Conservation (phyloP, 1,139 yeast genomes). For the Kazachstania sp. region DNA sequence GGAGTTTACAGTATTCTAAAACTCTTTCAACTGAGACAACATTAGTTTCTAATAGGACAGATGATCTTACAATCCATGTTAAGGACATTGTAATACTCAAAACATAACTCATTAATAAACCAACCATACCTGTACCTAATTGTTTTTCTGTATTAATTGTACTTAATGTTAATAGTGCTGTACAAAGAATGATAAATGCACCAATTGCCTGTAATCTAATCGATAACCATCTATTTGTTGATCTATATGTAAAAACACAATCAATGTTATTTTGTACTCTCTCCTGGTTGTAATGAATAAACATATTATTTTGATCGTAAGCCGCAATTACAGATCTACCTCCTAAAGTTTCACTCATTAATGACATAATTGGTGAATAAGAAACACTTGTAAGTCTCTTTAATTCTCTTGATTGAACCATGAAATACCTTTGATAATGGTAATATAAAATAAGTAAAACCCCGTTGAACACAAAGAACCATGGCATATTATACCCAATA, state of each 20-base stretch:
- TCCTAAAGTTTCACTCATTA: slow-evolving; percentile 51
- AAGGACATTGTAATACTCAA: slow-evolving; percentile 54
- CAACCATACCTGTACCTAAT: slow-evolving; percentile 60
- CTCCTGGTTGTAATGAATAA: slow-evolving; percentile 45
- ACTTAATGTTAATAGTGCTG: slow-evolving; percentile 50
- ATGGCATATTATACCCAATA: slow-evolving; percentile 45
- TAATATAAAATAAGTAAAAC: slow-evolving; percentile 39
- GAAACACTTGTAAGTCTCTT: slow-evolving; percentile 46
- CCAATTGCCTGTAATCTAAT: slow-evolving; percentile 65
- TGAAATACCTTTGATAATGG: slow-evolving; percentile 46
- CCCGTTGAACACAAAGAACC: slow-evolving; percentile 39
- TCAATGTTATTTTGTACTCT: slow-evolving; percentile 58
- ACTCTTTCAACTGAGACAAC: slow-evolving; percentile 73
- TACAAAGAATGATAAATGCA: slow-evolving; percentile 49
- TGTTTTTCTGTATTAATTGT: slow-evolving; percentile 42
- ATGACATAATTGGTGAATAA: slow-evolving; percentile 55
- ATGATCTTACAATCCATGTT: slow-evolving; percentile 52
- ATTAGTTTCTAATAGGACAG: slow-evolving; percentile 68
- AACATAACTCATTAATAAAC: slow-evolving; percentile 66
- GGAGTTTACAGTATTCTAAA: slow-evolving; percentile 57
- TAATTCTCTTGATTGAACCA: slow-evolving; percentile 48
- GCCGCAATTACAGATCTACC: slow-evolving; percentile 59
- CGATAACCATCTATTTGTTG: slow-evolving; percentile 64
- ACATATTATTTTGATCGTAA: slow-evolving; percentile 44
- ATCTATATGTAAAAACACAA: slow-evolving; percentile 47